These are phyloP conservation scores for Vinca minor DNA, from an alignment of 257 asterid genomes.

Conservation along the genomic window DNA sequence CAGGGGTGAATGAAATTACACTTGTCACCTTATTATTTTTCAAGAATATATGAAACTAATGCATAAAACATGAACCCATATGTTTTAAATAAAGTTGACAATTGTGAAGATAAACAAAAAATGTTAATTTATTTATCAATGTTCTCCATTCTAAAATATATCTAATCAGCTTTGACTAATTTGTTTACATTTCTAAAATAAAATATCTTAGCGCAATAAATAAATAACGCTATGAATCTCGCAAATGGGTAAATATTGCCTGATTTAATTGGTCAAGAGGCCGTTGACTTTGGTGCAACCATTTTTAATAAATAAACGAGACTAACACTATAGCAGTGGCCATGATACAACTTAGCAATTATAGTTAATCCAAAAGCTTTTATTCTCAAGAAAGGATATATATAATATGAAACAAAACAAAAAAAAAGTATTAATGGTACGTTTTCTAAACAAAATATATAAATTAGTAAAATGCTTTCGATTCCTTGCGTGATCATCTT, in stretches of 20 bases:
- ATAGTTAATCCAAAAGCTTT: constrained; percentile 9
- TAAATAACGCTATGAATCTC: too few relatives aligned
- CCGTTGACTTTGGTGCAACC: constrained; percentile 8
- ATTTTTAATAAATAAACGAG: constrained; percentile 12
- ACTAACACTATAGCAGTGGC: constrained; percentile 18
- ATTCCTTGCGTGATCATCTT: constrained; percentile 17
- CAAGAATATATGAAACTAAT: background rate
- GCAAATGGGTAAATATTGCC: background rate
- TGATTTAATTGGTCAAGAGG: constrained; percentile 14
- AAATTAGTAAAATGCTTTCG: constrained; percentile 1
- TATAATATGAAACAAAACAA: background rate
- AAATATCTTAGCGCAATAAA: too few relatives aligned
- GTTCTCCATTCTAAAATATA: too few relatives aligned
- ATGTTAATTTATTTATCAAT: too few relatives aligned
- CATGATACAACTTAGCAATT: constrained; percentile 2
- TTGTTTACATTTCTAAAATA: too few relatives aligned
- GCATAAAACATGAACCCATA: too few relatives aligned
- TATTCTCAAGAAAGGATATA: constrained; percentile 3
- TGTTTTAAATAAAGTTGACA: too few relatives aligned
- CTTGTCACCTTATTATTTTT: constrained; percentile 3
- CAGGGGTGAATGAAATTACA: too few relatives aligned
- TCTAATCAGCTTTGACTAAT: too few relatives aligned
- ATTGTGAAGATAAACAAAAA: too few relatives aligned
- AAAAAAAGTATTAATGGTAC: background rate
- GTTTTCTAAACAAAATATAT: constrained; percentile 2